These are phyloP conservation scores for Suillus variegatus DNA, from an alignment of 768 basidiomycete species.

Conservation along the genomic window DNA sequence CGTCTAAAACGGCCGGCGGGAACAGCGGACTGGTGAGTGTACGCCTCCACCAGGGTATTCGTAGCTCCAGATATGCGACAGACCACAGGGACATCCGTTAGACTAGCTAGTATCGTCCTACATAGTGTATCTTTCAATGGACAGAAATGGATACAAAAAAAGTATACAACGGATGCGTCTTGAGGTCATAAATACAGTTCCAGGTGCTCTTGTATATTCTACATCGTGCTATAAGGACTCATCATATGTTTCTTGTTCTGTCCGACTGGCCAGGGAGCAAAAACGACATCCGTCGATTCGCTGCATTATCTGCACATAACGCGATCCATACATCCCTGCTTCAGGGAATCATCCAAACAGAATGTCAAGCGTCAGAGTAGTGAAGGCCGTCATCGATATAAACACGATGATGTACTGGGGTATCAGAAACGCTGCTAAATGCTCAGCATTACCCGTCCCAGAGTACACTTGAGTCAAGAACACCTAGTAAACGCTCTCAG, in stretches of 20 bases:
- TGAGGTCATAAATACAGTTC: not conserved
- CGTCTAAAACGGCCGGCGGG: too few relatives aligned
- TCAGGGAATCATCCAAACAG: conserved; percentile 31
- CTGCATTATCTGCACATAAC: not conserved
- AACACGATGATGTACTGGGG: conserved; percentile 52
- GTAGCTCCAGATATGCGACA: not conserved
- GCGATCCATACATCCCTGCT: not conserved
- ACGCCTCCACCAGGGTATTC: too few relatives aligned
- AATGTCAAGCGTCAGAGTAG: conserved; percentile 36
- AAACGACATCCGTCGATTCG: not conserved
- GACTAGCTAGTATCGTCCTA: too few relatives aligned
- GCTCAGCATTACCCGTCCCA: conserved; percentile 62
- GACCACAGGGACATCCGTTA: too few relatives aligned
- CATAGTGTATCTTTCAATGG: too few relatives aligned
- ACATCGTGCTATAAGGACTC: not conserved
- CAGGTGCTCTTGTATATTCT: not conserved
- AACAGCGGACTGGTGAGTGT: too few relatives aligned
- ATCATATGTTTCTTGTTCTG: not conserved
- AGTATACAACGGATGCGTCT: too few relatives aligned
- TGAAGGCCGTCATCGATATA: conserved; percentile 38
- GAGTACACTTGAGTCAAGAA: conserved; percentile 67
- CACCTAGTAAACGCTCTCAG: conserved; percentile 38
- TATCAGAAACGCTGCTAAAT: conserved; percentile 62
- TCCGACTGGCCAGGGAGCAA: not conserved
- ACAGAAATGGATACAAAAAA: too few relatives aligned